Evolutionary conservation across 768 basidiomycete genomes (phyloP).

Genomic region (Tephrocybe sp.): DNA sequence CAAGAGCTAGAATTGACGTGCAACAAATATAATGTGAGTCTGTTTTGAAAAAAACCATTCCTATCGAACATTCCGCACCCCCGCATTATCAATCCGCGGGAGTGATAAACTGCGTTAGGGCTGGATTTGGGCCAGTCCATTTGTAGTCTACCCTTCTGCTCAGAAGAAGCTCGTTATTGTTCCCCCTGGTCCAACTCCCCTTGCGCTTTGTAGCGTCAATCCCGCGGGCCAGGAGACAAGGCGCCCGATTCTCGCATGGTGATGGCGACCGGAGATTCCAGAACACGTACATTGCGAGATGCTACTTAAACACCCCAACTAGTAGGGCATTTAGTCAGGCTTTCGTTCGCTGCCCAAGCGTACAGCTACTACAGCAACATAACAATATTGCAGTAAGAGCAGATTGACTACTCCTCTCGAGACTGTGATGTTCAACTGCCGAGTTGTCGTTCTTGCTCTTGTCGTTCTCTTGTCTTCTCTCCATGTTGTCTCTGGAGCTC

Average conservation of each 20-base stretch:
- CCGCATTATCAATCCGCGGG: neutral
- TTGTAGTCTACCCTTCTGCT: neutral
- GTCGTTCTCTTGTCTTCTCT: slow-evolving; percentile 14
- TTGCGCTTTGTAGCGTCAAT: neutral
- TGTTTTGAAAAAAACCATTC: neutral
- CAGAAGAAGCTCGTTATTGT: neutral
- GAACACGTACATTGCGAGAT: neutral
- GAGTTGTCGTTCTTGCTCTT: slow-evolving; percentile 13
- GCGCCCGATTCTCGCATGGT: neutral
- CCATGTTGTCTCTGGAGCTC: slow-evolving; percentile 8
- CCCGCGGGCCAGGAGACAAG: neutral
- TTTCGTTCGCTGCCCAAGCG: neutral
- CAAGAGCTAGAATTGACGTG: slow-evolving; percentile 1
- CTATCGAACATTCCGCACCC: neutral
- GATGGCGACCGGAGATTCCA: neutral
- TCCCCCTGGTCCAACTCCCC: neutral
- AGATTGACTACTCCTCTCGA: neutral
- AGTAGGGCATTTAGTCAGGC: slow-evolving; percentile 1
- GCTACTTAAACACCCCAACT: slow-evolving; percentile 1
- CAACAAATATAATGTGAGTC: neutral
- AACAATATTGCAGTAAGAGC: neutral
- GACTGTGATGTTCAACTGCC: slow-evolving; percentile 12
- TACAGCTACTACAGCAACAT: too few species aligned
- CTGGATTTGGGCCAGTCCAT: neutral
- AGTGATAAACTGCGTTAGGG: neutral